These are phyloP conservation scores for Yamadazyma sp. DNA, from an alignment of 805 yeast genomes.

Conservation along the genomic window DNA sequence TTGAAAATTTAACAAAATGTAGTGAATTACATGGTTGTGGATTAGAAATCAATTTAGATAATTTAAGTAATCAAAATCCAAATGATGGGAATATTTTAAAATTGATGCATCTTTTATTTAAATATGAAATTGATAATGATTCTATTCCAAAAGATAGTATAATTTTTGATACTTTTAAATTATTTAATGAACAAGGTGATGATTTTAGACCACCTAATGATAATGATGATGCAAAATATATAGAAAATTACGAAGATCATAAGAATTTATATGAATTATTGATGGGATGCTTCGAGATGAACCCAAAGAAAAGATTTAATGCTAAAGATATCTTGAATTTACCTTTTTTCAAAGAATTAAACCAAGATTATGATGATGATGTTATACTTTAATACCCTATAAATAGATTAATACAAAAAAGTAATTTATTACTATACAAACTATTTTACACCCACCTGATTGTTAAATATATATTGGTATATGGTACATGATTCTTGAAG, in stretches of 20 bases:
- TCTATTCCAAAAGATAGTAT: conserved; percentile 71
- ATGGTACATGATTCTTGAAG: no score
- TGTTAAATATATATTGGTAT: no score
- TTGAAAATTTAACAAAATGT: conserved; percentile 64
- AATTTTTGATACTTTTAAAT: conserved; percentile 59
- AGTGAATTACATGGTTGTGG: conserved; percentile 88
- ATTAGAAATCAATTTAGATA: conserved; percentile 49
- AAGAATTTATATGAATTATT: conserved; percentile 53
- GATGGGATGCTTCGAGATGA: conserved; percentile 54
- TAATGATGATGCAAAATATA: conserved; percentile 9
- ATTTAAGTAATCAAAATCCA: conserved; percentile 11
- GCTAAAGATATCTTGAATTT: conserved; percentile 55
- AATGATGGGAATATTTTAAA: conserved; percentile 32
- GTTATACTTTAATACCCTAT: conserved; percentile 15
- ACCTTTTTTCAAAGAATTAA: conserved; percentile 57
- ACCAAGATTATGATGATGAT: conserved; percentile 33
- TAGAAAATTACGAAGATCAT: conserved; percentile 36
- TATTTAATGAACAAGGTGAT: conserved; percentile 42
- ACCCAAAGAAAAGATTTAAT: conserved; percentile 53
- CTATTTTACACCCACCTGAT: no score
- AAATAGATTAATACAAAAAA: no score
- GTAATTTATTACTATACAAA: no score
- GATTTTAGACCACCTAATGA: conserved; percentile 23
- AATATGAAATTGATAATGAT: conserved; percentile 48
- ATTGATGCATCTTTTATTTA: conserved; percentile 25